Conservation (phyloP, 2,329 filamentous ascomycete genomes). For the Nemania sp. region DNA sequence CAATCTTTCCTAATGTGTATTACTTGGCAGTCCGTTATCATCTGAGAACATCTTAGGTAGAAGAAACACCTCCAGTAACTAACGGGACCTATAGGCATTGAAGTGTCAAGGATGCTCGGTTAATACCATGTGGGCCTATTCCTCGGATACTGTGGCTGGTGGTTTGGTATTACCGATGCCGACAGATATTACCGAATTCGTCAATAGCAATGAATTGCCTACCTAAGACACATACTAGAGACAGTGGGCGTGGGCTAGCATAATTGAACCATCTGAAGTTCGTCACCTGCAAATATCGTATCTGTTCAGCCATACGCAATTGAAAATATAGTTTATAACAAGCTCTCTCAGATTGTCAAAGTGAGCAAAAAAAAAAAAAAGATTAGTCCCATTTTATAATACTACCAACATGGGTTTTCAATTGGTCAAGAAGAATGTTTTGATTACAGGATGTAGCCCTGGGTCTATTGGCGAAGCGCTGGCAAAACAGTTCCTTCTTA, state of each 20-base stretch:
- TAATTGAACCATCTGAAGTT: background rate
- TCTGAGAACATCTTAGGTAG: background rate
- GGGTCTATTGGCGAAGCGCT: conserved; percentile 36
- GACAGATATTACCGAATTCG: conserved; percentile 30
- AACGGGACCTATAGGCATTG: conserved; percentile 8
- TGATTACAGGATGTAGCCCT: conserved; percentile 36
- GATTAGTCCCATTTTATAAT: too few relatives aligned
- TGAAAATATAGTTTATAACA: too few relatives aligned
- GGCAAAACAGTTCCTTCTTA: conserved; percentile 33
- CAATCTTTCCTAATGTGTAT: background rate
- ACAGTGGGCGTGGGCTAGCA: background rate
- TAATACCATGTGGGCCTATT: conserved; percentile 16
- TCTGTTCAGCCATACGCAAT: background rate
- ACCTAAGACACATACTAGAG: background rate
- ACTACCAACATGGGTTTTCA: conserved; percentile 22
- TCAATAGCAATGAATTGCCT: background rate
- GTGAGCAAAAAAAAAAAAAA: background rate
- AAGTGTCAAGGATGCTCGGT: conserved; percentile 27
- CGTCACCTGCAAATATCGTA: conserved; percentile 23
- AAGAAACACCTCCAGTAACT: conserved; percentile 10
- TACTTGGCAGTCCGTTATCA: background rate
- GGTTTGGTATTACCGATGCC: conserved; percentile 31
- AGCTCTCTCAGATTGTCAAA: background rate
- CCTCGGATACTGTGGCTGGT: conserved; percentile 8
- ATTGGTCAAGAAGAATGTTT: conserved; percentile 21